A percentile compares a stretch with the other conserved stretches of the same genome.
phyloP scores from a whole-genome alignment of 257 asterid genomes.

The Anisodus tanguticus region DNA sequence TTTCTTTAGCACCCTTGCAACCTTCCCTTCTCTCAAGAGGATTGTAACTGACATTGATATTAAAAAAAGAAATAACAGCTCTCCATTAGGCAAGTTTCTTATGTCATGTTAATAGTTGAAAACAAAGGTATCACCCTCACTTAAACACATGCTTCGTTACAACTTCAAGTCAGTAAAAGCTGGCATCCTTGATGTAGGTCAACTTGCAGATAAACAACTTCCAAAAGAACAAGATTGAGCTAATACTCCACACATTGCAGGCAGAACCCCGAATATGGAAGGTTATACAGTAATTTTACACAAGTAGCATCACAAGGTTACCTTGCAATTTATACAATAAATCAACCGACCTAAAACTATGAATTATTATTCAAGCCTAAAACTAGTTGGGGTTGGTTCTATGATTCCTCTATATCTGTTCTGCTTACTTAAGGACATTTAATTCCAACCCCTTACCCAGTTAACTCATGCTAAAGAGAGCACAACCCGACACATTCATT shows the following conservation, averaged over 20 bases:
- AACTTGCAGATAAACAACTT: not conserved
- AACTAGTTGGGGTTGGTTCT: not conserved
- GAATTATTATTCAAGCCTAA: not conserved
- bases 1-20: slow-evolving; percentile 86
- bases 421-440: slow-evolving; percentile 1
- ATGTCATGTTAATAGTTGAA: not conserved
- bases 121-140: not conserved
- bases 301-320: slow-evolving; percentile 5
- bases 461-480: not conserved
- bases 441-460: not conserved
- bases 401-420: not conserved
- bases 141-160: not conserved
- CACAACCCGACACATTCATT: not conserved
- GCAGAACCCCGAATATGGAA: not conserved
- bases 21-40: slow-evolving; percentile 89
- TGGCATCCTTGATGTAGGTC: not conserved
- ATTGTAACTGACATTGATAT: slow-evolving; percentile 63
- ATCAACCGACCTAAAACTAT: not conserved
- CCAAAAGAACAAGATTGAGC: not conserved
- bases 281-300: not conserved
- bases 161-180: slow-evolving; percentile 14
- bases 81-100: not conserved
- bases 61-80: slow-evolving; percentile 31
- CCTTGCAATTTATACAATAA: not conserved
- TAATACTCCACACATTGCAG: not conserved